phyloP scores from a whole-genome alignment of 352 stramenopile species.

The Nothophytophthora sp. region DNA sequence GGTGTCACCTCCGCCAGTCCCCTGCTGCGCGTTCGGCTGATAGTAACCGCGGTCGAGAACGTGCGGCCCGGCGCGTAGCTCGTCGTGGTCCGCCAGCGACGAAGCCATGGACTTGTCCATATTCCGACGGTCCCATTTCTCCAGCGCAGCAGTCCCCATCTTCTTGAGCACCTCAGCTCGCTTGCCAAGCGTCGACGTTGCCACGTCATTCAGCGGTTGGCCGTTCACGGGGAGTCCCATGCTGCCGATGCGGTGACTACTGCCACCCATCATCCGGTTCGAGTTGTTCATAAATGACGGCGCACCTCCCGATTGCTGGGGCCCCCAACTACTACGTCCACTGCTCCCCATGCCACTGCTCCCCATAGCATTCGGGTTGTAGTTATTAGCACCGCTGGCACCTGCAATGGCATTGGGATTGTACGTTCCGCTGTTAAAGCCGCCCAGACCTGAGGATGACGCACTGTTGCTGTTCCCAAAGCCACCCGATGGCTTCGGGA shows the following conservation, averaged over 20 bases:
- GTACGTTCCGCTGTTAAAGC: constrained; percentile 51
- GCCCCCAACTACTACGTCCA: constrained; percentile 16
- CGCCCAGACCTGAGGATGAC: constrained; percentile 25
- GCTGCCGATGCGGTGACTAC: constrained; percentile 33
- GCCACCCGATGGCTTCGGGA: constrained; percentile 50
- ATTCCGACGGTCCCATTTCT: constrained; percentile 87
- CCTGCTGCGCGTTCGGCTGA: constrained; percentile 62
- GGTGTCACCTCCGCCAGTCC: constrained; percentile 71
- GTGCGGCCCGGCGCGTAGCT: constrained; percentile 61
- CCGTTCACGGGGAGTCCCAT: constrained; percentile 55
- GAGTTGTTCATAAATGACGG: constrained; percentile 58
- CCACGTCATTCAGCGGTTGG: constrained; percentile 38
- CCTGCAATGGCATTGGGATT: constrained; percentile 39
- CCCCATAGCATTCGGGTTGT: too few relatives aligned
- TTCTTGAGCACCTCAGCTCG: constrained; percentile 81
- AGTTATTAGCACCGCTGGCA: constrained; percentile 28
- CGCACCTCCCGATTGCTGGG: constrained; percentile 17
- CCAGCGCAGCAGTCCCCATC: constrained; percentile 72
- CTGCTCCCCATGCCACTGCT: constrained; percentile 19
- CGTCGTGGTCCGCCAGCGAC: constrained; percentile 86
- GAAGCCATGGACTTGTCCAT: constrained; percentile 91
- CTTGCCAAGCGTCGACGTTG: constrained; percentile 72
- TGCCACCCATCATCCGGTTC: constrained; percentile 53
- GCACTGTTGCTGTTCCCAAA: constrained; percentile 43
- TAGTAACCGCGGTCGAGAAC: constrained; percentile 79